These are phyloP conservation scores for Bisporella sp. DNA, from an alignment of 2,329 filamentous ascomycete genomes.

Conservation along the genomic window DNA sequence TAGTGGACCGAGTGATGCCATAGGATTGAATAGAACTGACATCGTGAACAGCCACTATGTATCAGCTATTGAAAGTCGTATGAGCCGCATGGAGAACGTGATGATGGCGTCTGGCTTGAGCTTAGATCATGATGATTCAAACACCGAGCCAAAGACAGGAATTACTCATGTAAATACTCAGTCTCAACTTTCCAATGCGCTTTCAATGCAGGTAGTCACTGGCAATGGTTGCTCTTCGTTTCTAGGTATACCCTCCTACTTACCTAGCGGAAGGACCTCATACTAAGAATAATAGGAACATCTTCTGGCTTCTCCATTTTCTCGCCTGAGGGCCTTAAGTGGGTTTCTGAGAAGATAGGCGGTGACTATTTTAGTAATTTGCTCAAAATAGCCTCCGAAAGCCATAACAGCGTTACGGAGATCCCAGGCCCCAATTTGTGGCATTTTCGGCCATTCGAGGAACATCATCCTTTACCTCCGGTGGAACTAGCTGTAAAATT, in stretches of 20 bases:
- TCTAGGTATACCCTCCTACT: not conserved
- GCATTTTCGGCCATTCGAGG: slow-evolving; percentile 2
- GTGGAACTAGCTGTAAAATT: slow-evolving; percentile 1
- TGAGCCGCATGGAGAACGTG: not conserved
- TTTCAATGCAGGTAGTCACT: not conserved
- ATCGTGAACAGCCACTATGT: not conserved
- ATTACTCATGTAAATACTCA: not conserved
- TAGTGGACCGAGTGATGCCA: no score
- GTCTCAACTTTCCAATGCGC: not conserved
- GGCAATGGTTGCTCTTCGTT: not conserved
- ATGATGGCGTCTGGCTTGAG: not conserved
- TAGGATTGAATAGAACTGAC: no score
- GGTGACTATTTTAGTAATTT: slow-evolving; percentile 3
- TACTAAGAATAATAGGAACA: slow-evolving; percentile 8
- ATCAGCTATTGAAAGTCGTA: not conserved
- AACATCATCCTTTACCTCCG: slow-evolving; percentile 9
- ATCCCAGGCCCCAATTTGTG: slow-evolving; percentile 7
- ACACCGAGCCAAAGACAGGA: not conserved
- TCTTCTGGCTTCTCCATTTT: slow-evolving; percentile 21
- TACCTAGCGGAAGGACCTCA: no score
- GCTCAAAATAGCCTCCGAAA: no score
- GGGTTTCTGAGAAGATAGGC: slow-evolving; percentile 15
- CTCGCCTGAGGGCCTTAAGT: slow-evolving; percentile 18
- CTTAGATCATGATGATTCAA: not conserved
- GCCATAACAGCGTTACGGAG: not conserved